A percentile compares a stretch with the other conserved stretches of the same genome.
Evolutionary conservation across 768 basidiomycete genomes (phyloP).

Genomic region (Lactarius tabidus): DNA sequence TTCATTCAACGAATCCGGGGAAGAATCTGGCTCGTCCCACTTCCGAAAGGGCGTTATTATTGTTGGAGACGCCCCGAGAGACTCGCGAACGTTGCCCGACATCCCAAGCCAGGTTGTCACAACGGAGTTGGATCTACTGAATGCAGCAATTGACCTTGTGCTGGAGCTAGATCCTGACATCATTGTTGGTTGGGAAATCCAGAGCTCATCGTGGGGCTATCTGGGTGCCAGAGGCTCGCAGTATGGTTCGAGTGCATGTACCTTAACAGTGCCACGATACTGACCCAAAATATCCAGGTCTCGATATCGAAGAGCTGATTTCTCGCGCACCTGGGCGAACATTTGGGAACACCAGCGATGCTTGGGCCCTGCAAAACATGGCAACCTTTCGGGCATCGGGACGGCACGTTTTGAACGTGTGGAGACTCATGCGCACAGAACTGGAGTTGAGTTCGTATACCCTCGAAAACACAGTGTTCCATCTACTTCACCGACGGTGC

Average conservation of each 20-base stretch:
- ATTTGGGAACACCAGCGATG: conserved; percentile 41
- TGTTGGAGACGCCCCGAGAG: conserved; percentile 40
- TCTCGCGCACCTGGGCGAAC: conserved; percentile 63
- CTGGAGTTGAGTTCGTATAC: conserved; percentile 73
- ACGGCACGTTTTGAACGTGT: conserved; percentile 87
- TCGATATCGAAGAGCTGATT: conserved; percentile 68
- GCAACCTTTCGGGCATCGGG: conserved; percentile 84
- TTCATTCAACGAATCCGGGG: conserved; percentile 53
- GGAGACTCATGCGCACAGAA: conserved; percentile 89
- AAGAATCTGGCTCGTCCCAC: conserved; percentile 31
- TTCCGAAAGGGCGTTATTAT: conserved; percentile 51
- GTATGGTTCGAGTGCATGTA: conserved; percentile 44
- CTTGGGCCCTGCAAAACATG: conserved; percentile 70
- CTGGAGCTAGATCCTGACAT: conserved; percentile 86
- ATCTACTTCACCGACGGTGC: conserved; percentile 72
- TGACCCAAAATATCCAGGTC: conserved; percentile 41
- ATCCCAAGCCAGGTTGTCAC: conserved; percentile 50
- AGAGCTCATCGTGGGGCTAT: conserved; percentile 88
- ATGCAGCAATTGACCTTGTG: conserved; percentile 68
- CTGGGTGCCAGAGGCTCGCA: conserved; percentile 58
- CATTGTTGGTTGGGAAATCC: conserved; percentile 88
- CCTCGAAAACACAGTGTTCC: conserved; percentile 86
- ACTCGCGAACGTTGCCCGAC: conserved; percentile 41
- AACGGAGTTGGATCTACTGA: conserved; percentile 77
- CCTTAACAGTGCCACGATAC: not conserved